Percentiles rank a stretch among this genome's conserved stretches.
Conservation (phyloP, 164 flowering plant genomes). For the Chloranthus sessilifolius region DNA sequence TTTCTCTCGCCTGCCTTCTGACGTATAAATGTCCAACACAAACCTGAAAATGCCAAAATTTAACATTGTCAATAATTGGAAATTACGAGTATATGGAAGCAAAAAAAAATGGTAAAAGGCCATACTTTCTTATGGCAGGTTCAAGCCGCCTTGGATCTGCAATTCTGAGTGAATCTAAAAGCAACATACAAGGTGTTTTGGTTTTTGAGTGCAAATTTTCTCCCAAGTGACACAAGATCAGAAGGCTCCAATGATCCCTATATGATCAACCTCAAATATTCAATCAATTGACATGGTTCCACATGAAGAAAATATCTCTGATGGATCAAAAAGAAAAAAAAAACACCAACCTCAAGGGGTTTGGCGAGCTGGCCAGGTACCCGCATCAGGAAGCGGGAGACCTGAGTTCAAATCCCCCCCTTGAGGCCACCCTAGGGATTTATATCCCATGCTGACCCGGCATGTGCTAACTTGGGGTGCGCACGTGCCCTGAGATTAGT, state of each 20-base stretch:
- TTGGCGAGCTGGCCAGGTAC: no score
- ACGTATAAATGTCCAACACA: constrained; percentile 43
- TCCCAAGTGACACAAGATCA: constrained; percentile 66
- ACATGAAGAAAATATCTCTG: no score
- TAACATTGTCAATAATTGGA: background rate
- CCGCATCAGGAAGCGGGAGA: no score
- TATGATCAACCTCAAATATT: background rate
- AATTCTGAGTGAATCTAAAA: constrained; percentile 63
- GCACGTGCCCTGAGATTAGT: no score
- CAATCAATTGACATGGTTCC: no score
- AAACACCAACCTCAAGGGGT: no score
- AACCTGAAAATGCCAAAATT: constrained; percentile 38
- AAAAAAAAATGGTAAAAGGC: background rate
- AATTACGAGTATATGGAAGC: constrained; percentile 1
- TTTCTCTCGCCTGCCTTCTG: constrained; percentile 36
- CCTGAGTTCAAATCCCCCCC: no score
- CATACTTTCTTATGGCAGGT: constrained; percentile 65
- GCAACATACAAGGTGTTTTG: constrained; percentile 55
- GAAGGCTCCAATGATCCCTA: constrained; percentile 77
- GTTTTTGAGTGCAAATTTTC: constrained; percentile 35
- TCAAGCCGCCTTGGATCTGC: constrained; percentile 54
- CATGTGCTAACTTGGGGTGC: no score
- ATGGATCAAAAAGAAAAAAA: no score
- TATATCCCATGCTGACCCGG: no score
- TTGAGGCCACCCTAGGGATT: no score